These are phyloP conservation scores for Friedmanniomyces endolithicus DNA, from an alignment of 495 filamentous ascomycete species.

Conservation along the genomic window DNA sequence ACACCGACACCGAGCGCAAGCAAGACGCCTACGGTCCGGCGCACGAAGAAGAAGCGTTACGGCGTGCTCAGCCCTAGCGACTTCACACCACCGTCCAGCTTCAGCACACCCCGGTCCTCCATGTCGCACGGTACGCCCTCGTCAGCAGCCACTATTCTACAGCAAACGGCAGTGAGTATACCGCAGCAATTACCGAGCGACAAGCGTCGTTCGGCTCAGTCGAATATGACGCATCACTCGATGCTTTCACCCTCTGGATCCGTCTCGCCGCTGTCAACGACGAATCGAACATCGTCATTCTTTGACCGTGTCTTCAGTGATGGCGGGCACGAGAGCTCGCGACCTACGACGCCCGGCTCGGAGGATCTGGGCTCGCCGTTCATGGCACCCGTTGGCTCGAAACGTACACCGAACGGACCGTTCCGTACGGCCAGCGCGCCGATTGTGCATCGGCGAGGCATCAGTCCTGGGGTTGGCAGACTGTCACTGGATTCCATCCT, in stretches of 20 bases:
- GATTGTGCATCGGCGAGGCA: slow-evolving; percentile 4
- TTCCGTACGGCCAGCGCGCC: slow-evolving; percentile 11
- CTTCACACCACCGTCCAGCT: slow-evolving; percentile 47
- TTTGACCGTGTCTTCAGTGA: slow-evolving; percentile 53
- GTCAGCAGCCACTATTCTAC: slow-evolving; percentile 45
- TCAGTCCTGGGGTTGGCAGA: slow-evolving; percentile 1
- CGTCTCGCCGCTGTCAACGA: slow-evolving; percentile 66
- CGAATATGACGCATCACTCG: slow-evolving; percentile 45
- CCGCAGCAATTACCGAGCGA: slow-evolving; percentile 33
- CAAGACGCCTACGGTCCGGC: slow-evolving; percentile 42
- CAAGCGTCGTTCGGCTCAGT: slow-evolving; percentile 54
- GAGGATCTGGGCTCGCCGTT: slow-evolving; percentile 34
- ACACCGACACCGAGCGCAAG: slow-evolving; percentile 42
- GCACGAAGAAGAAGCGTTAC: slow-evolving; percentile 59
- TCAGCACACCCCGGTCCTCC: slow-evolving; percentile 33
- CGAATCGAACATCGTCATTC: slow-evolving; percentile 53
- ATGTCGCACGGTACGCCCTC: slow-evolving; percentile 32
- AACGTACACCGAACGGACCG: neutral
- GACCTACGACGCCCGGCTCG: slow-evolving; percentile 60
- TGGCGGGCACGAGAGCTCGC: slow-evolving; percentile 44
- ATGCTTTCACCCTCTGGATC: slow-evolving; percentile 58
- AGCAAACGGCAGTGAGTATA: slow-evolving; percentile 52
- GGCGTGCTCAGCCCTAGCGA: slow-evolving; percentile 41
- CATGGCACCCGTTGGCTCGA: slow-evolving; percentile 17
- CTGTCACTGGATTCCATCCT: slow-evolving; percentile 12